phyloP scores from a whole-genome alignment of 495 filamentous ascomycete species.

The Aspergillus campestris region DNA sequence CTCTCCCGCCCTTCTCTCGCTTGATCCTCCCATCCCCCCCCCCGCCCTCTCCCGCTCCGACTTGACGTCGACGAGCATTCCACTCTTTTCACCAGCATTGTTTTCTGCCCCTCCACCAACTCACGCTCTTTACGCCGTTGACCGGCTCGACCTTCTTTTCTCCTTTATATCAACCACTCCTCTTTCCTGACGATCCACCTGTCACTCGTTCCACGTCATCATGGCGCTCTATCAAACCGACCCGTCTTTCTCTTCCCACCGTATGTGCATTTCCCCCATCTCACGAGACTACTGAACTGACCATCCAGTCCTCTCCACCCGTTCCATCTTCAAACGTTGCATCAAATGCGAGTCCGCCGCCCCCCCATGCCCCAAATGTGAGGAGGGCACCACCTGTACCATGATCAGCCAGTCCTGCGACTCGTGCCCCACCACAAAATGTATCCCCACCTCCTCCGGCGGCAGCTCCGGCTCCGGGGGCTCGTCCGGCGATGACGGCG shows the following conservation, averaged over 20 bases:
- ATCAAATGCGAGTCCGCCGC: conserved; percentile 28
- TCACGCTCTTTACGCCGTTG: conserved; percentile 23
- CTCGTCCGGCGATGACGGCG: conserved; percentile 3
- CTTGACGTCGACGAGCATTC: conserved; percentile 34
- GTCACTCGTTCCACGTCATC: conserved; percentile 9
- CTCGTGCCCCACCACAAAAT: conserved; percentile 50
- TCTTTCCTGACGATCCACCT: conserved; percentile 2
- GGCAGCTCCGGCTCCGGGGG: conserved; percentile 15
- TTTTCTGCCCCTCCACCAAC: conserved; percentile 1
- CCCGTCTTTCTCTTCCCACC: conserved; percentile 12
- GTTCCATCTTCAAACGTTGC: conserved; percentile 42
- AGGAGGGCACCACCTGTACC: conserved; percentile 43
- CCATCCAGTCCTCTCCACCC: conserved; percentile 17
- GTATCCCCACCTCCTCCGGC: conserved; percentile 40
- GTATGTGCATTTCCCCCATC: conserved; percentile 6
- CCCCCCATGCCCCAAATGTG: conserved; percentile 45
- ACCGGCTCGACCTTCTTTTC: conserved; percentile 19
- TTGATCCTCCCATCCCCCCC: conserved; percentile 2
- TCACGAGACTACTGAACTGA: conserved; percentile 1
- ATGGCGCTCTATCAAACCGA: conserved; percentile 23
- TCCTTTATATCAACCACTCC: conserved; percentile 2
- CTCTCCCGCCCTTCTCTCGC: conserved; percentile 5
- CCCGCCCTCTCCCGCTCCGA: conserved; percentile 27
- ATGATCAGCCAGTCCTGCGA: conserved; percentile 48
- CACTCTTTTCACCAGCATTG: conserved; percentile 28